These are phyloP conservation scores for Aspergillus niger DNA, from an alignment of 2,329 filamentous ascomycete species.

Conservation along the genomic window DNA sequence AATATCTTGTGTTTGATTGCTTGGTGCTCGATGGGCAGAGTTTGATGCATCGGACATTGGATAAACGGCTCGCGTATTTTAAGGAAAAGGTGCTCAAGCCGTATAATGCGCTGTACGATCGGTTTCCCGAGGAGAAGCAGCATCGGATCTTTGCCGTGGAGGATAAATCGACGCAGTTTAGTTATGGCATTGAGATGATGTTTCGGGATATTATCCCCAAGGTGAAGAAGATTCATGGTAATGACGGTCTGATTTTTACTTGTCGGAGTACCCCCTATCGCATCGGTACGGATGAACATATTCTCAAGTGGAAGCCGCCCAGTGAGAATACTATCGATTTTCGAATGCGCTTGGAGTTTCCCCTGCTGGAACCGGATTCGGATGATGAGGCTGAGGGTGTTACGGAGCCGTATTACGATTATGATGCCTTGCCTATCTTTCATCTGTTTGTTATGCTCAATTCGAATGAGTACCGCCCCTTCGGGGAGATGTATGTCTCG, in stretches of 20 bases:
- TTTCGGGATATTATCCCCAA: slow-evolving; percentile 82
- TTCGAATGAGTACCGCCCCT: slow-evolving; percentile 65
- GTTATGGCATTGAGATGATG: slow-evolving; percentile 89
- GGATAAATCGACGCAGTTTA: slow-evolving; percentile 86
- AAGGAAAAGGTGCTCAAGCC: slow-evolving; percentile 76
- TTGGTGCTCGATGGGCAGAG: slow-evolving; percentile 76
- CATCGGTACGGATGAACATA: slow-evolving; percentile 87
- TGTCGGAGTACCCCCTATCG: slow-evolving; percentile 84
- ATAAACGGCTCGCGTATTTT: slow-evolving; percentile 88
- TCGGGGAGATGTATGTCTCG: slow-evolving; percentile 68
- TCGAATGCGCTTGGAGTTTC: slow-evolving; percentile 75
- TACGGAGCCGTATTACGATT: slow-evolving; percentile 69
- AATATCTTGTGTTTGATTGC: slow-evolving; percentile 92
- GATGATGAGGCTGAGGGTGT: slow-evolving; percentile 68
- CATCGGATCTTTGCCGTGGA: slow-evolving; percentile 79
- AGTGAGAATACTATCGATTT: slow-evolving; percentile 96
- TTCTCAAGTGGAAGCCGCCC: slow-evolving; percentile 97
- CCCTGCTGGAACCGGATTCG: slow-evolving; percentile 66
- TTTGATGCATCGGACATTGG: slow-evolving; percentile 76
- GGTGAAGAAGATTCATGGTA: slow-evolving; percentile 75
- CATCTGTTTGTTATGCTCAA: slow-evolving; percentile 72
- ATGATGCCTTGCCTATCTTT: slow-evolving; percentile 74
- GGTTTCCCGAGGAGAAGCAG: slow-evolving; percentile 69
- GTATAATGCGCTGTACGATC: slow-evolving; percentile 72
- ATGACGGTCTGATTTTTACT: slow-evolving; percentile 98